phyloP scores from a whole-genome alignment of 768 basidiomycete species.

The Auricularia auricula-judae region DNA sequence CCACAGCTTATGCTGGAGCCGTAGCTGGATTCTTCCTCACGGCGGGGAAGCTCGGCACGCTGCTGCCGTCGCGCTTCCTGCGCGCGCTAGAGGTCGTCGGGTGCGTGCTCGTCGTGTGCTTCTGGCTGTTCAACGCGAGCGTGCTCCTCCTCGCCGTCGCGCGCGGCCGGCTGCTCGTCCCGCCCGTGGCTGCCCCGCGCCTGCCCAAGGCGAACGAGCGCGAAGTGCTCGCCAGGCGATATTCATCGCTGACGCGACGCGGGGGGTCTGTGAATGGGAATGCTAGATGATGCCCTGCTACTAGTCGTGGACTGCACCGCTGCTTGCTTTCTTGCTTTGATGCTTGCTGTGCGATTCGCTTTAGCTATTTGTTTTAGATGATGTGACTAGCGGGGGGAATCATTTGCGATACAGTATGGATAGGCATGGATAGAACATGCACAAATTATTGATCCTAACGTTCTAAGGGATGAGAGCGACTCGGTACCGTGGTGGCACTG shows the following conservation, averaged over 20 bases:
- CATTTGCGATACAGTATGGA: too few relatives aligned
- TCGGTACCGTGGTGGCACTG: too few relatives aligned
- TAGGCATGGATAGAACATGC: too few relatives aligned
- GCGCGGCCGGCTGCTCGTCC: neutral
- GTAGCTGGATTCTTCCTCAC: neutral
- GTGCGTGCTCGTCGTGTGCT: neutral
- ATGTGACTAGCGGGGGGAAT: too few relatives aligned
- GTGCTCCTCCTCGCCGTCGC: neutral
- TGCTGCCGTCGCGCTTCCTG: neutral
- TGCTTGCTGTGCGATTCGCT: too few relatives aligned
- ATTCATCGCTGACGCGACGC: too few relatives aligned
- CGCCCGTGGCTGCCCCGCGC: neutral
- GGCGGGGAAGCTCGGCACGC: neutral
- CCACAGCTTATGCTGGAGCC: neutral
- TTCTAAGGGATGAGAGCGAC: too few relatives aligned
- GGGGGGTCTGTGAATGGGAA: too few relatives aligned
- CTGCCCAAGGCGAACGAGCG: neutral
- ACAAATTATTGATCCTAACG: too few relatives aligned
- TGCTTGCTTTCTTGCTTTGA: neutral
- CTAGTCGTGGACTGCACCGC: neutral
- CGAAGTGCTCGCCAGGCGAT: neutral
- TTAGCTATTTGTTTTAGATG: too few relatives aligned
- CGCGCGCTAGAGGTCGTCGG: neutral
- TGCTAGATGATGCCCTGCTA: neutral
- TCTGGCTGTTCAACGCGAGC: neutral